phyloP scores from a whole-genome alignment of 139 green algal species.

The Raphidocelis subcapitata region DNA sequence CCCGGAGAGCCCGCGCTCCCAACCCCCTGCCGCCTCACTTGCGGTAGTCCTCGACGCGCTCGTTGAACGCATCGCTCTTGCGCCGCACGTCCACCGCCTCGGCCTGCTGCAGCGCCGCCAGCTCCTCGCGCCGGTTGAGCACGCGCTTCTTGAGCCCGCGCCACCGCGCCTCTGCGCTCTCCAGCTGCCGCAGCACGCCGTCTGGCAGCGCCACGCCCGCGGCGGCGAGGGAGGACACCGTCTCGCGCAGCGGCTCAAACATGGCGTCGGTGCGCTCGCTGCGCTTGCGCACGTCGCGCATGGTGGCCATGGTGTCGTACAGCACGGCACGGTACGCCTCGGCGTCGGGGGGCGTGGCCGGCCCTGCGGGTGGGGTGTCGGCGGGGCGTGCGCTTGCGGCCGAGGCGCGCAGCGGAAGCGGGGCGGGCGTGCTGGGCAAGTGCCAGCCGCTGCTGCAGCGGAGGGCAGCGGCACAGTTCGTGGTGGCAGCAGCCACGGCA shows the following conservation, averaged over 20 bases:
- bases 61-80: slow-evolving; percentile 76
- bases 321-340: slow-evolving; percentile 58
- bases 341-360: too few relatives aligned
- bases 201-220: slow-evolving; percentile 70
- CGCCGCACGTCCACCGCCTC: slow-evolving; percentile 78
- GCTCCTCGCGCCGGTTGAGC: slow-evolving; percentile 74
- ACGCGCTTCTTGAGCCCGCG: slow-evolving; percentile 85
- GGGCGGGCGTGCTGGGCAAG: too few relatives aligned
- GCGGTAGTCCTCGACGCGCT: slow-evolving; percentile 76
- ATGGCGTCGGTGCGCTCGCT: slow-evolving; percentile 73
- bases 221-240: slow-evolving; percentile 64
- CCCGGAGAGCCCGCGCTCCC: too few relatives aligned
- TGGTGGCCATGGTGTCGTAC: slow-evolving; percentile 83
- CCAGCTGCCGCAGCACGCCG: slow-evolving; percentile 58
- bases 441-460: too few relatives aligned
- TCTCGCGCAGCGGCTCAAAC: slow-evolving; percentile 85
- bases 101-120: slow-evolving; percentile 72
- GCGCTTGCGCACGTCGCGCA: slow-evolving; percentile 84
- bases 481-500: too few relatives aligned
- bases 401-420: too few relatives aligned
- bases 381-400: too few relatives aligned
- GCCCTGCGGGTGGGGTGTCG: too few relatives aligned
- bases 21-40: too few relatives aligned
- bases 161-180: slow-evolving; percentile 64
- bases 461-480: too few relatives aligned